Base-by-base conservation (phyloP, 768 basidiomycete genomes). In the Suillus spraguei region DNA sequence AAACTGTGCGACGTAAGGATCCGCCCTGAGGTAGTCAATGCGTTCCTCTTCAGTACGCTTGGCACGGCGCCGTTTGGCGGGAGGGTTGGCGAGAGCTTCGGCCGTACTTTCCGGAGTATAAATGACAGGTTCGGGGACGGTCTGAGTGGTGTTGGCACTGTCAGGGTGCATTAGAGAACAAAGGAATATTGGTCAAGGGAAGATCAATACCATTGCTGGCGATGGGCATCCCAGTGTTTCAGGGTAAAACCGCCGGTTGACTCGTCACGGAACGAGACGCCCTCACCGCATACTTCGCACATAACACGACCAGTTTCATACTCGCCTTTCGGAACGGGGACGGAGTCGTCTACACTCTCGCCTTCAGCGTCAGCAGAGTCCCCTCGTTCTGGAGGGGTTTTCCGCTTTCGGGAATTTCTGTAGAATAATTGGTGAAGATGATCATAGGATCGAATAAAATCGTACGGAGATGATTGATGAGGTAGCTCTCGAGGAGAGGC, bases 21-120 rank as follows among this genome's bases (percentile, higher is more conserved):
- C 91, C 0, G 82, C 79, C 54, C 86, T 83, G 63, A 83, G 69
- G 64, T 91, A 91, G 52, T 86, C 83, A 66, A 91, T 91, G 22
- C 89, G 86, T 64, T 91, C 89, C 44, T 90, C 89, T 65, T 92
- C 91, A 0, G 89, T 87, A 42, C 90, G 83, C 69, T 92, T 92
- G 0, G 90, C 88, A 38, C 90, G 82, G 5, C 90, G 84, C 22
- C 89, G 85, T 70, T 91, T 90, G 16, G 81, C 74, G 0, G 83
- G 82, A 4, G 83, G 83, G 68, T 83, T 80, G 2, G 79, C 73
- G n/a, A 79, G 75, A 16, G 77, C 71, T 64, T 80, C 78, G 16
- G 76, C 78, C 17, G 78, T 73, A 63, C 72, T 77, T 66, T 78
- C 79, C 6, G 80, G 82, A 35, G 79, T 80, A 68, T 79, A 80